These are phyloP conservation scores for Aspergillus calidoustus DNA, from an alignment of 2,329 filamentous ascomycete species.

Conservation along the genomic window DNA sequence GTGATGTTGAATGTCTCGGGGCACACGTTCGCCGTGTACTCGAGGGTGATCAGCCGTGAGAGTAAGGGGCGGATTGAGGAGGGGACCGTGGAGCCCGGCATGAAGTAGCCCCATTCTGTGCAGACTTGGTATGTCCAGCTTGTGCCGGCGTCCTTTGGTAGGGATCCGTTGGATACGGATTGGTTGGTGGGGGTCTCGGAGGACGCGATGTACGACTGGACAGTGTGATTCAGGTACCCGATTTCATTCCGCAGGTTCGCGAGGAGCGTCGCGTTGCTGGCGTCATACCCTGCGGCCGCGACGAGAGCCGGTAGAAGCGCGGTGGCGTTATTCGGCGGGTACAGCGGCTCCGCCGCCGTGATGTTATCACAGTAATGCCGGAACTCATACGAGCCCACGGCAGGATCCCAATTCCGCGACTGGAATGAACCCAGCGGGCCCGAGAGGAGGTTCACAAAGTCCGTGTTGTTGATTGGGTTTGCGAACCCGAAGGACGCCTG, in stretches of 20 bases:
- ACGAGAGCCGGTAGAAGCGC: conserved; percentile 32
- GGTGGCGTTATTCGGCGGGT: conserved; percentile 38
- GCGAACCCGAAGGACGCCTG: conserved; percentile 59
- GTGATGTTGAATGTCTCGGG: conserved; percentile 71
- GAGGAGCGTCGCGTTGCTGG: conserved; percentile 48
- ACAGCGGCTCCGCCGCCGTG: conserved; percentile 51
- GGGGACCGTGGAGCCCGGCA: conserved; percentile 73
- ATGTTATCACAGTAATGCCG: conserved; percentile 62
- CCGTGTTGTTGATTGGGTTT: conserved; percentile 21
- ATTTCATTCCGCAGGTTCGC: conserved; percentile 62
- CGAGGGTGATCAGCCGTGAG: conserved; percentile 70
- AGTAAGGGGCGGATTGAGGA: conserved; percentile 67
- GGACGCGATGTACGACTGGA: background rate
- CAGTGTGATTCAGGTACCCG: conserved; percentile 57
- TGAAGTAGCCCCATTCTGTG: conserved; percentile 74
- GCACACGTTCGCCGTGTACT: conserved; percentile 68
- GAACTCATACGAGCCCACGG: conserved; percentile 54
- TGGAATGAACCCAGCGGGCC: conserved; percentile 59
- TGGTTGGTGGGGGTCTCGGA: background rate
- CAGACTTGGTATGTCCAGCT: conserved; percentile 65
- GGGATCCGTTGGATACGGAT: background rate
- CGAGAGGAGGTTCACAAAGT: conserved; percentile 39
- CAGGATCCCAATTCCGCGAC: conserved; percentile 64
- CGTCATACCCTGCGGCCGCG: conserved; percentile 21
- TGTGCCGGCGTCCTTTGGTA: conserved; percentile 42